Percentiles rank a stretch among this genome's conserved stretches.
Conservation (phyloP, 2,329 filamentous ascomycete genomes). For the Diaporthe citri region DNA sequence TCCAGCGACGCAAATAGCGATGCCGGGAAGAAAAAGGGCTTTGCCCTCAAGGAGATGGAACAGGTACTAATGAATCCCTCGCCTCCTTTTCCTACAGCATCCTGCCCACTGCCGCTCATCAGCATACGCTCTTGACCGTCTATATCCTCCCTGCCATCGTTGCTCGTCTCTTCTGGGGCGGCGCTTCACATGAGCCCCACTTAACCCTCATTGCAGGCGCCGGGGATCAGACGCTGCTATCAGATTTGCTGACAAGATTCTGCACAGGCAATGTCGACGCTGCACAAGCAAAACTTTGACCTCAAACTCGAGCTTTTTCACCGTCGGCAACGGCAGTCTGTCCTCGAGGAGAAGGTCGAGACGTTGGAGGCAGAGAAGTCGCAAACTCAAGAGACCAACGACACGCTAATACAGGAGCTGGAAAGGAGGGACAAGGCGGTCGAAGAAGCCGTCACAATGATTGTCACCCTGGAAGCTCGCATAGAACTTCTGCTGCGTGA, state of each 20-base stretch:
- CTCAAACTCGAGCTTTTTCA: constrained; percentile 81
- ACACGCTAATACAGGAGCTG: constrained; percentile 66
- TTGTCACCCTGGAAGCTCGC: constrained; percentile 73
- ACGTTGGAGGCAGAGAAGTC: constrained; percentile 65
- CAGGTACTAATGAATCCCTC: constrained; percentile 57
- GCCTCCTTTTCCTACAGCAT: neutral
- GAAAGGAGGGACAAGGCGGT: constrained; percentile 78
- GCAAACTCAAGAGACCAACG: constrained; percentile 69
- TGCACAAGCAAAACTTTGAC: constrained; percentile 84
- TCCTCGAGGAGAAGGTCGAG: constrained; percentile 70
- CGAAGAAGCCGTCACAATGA: constrained; percentile 78
- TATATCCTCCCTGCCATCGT: neutral
- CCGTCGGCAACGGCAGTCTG: constrained; percentile 72
- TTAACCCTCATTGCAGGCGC: no score
- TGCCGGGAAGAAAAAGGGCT: constrained; percentile 60
- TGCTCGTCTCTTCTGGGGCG: neutral
- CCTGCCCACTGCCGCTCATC: neutral
- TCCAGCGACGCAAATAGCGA: constrained; percentile 58
- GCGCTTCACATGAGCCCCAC: neutral
- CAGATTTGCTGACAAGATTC: constrained; percentile 12
- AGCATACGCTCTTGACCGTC: no score
- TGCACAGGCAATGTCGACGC: constrained; percentile 70
- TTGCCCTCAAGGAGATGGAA: constrained; percentile 78
- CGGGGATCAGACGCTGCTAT: no score
- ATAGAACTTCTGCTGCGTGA: constrained; percentile 67